These are phyloP conservation scores for Cryphonectria parasitica DNA, from an alignment of 2,329 filamentous ascomycete species.

Conservation along the genomic window DNA sequence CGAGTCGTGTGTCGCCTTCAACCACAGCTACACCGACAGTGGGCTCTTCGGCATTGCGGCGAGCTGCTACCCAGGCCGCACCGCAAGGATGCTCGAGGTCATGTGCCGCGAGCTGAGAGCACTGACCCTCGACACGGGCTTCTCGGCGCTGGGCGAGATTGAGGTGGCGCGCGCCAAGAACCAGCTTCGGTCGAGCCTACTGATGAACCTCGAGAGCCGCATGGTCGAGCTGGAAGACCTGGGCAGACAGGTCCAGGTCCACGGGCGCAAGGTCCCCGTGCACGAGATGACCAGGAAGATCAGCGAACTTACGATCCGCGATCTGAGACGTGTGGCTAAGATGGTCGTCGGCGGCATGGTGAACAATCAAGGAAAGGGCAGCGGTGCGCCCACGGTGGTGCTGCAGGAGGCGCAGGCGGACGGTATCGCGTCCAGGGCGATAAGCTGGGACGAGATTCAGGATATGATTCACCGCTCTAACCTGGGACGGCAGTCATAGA, in stretches of 20 bases:
- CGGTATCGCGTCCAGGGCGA: slow-evolving; percentile 66
- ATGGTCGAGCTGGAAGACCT: slow-evolving; percentile 99
- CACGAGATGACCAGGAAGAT: slow-evolving; percentile 92
- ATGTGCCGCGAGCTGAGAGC: slow-evolving; percentile 89
- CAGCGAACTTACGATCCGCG: slow-evolving; percentile 76
- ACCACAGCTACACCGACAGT: slow-evolving; percentile 95
- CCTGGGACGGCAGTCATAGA: slow-evolving; percentile 60
- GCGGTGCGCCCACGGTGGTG: slow-evolving; percentile 90
- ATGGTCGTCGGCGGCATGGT: slow-evolving; percentile 79
- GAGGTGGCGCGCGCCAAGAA: slow-evolving; percentile 97
- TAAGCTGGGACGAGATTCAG: slow-evolving; percentile 90
- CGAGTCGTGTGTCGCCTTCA: slow-evolving; percentile 93
- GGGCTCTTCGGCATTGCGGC: slow-evolving; percentile 94
- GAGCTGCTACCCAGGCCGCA: slow-evolving; percentile 78
- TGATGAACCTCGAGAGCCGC: slow-evolving; percentile 96
- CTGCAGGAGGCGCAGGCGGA: slow-evolving; percentile 86
- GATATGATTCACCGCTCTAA: slow-evolving; percentile 83
- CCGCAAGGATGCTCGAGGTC: slow-evolving; percentile 85
- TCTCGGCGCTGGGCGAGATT: slow-evolving; percentile 68
- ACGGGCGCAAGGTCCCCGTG: slow-evolving; percentile 88
- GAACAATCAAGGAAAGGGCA: slow-evolving; percentile 74
- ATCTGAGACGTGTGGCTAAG: slow-evolving; percentile 80
- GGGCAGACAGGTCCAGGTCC: slow-evolving; percentile 93
- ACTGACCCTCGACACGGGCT: slow-evolving; percentile 76
- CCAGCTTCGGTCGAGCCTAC: slow-evolving; percentile 82